phyloP scores from a whole-genome alignment of 192 early-diverging fungal genomes.

The Coemansia reversa region DNA sequence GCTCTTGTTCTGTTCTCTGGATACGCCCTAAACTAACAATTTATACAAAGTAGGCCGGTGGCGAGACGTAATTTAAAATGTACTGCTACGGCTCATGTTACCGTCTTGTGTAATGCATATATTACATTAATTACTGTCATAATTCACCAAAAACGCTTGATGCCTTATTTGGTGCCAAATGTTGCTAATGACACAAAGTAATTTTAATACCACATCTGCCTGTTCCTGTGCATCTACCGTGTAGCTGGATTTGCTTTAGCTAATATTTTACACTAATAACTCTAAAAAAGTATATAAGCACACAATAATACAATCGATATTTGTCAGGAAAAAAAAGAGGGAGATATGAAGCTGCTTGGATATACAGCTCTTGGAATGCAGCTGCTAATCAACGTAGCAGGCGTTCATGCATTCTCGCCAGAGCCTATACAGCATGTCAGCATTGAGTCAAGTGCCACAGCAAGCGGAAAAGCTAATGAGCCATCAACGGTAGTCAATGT shows the following conservation, averaged over 20 bases:
- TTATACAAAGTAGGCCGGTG: neutral
- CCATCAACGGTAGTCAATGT: neutral
- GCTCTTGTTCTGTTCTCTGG: neutral
- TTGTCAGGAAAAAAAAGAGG: neutral
- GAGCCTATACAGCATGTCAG: neutral
- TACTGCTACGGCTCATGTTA: neutral
- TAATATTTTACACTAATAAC: neutral
- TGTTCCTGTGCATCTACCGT: neutral
- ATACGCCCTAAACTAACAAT: neutral
- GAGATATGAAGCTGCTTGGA: constrained; percentile 3
- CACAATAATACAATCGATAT: neutral
- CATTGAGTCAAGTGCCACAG: constrained; percentile 5
- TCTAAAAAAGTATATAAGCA: neutral
- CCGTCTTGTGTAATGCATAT: neutral
- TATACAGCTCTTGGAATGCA: constrained; percentile 12
- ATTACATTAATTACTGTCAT: neutral
- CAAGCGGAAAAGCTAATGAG: neutral
- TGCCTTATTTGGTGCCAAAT: neutral
- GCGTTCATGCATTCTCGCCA: constrained; percentile 7
- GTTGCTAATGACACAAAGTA: neutral
- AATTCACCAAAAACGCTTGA: neutral
- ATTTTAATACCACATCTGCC: neutral
- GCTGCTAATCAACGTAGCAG: constrained; percentile 1
- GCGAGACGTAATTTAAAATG: neutral
- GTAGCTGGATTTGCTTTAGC: neutral